Evolutionary conservation across 306 rosid species (phyloP).

Genomic region (Trifolium subterraneum): DNA sequence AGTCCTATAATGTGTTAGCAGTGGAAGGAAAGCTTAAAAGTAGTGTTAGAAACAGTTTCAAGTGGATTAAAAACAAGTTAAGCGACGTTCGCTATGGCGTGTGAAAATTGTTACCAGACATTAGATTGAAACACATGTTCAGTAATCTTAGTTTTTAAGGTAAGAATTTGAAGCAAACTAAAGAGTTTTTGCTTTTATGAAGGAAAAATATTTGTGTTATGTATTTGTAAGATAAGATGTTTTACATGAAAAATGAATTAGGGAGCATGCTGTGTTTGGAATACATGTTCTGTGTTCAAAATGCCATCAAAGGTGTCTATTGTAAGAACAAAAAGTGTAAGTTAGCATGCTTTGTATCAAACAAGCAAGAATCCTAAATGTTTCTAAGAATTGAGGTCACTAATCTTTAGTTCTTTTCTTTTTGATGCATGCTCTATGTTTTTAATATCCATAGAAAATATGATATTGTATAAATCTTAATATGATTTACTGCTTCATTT

Average conservation of each 20-base stretch:
- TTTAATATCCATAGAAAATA: constrained; percentile 29
- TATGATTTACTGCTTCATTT: no score
- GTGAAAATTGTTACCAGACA: constrained; percentile 42
- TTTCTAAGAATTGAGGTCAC: constrained; percentile 29
- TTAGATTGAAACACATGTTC: constrained; percentile 30
- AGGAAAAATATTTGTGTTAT: constrained; percentile 23
- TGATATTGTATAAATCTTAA: constrained; percentile 15
- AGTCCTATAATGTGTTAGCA: constrained; percentile 69
- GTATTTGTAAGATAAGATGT: constrained; percentile 36
- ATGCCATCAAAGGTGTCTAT: constrained; percentile 25
- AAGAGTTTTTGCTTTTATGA: neutral
- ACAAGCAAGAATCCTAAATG: constrained; percentile 34
- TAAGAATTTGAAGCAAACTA: constrained; percentile 37
- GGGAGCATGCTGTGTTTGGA: constrained; percentile 35
- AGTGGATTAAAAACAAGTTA: constrained; percentile 91
- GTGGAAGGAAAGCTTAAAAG: constrained; percentile 75
- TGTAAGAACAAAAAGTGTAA: constrained; percentile 32
- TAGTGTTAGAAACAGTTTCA: constrained; percentile 76
- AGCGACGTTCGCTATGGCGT: constrained; percentile 68
- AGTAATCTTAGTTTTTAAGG: constrained; percentile 46
- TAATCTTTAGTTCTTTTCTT: constrained; percentile 30
- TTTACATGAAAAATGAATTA: constrained; percentile 30
- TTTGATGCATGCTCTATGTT: constrained; percentile 18
- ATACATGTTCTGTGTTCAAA: constrained; percentile 25
- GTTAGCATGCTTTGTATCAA: constrained; percentile 43